Evolutionary conservation across 1,284 basidiomycete species (phyloP).

Genomic region (Pterulicium gracile): DNA sequence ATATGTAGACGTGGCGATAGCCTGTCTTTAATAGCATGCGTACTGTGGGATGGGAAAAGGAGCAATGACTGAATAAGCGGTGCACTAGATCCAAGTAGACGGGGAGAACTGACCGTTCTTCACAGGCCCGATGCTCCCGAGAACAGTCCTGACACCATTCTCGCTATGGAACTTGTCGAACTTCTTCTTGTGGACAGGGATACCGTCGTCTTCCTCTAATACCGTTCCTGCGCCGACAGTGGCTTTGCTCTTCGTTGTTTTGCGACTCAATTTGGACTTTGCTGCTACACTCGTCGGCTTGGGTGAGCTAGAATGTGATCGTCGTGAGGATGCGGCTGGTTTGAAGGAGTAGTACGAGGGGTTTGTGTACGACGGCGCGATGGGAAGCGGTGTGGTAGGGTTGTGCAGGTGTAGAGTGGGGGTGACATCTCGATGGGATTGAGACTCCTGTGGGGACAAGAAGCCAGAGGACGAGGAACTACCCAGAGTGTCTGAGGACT

Average conservation of each 20-base stretch:
- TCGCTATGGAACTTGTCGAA: constrained; percentile 82
- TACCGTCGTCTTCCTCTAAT: constrained; percentile 25
- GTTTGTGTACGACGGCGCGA: constrained; percentile 52
- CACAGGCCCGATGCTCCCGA: constrained; percentile 86
- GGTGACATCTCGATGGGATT: constrained; percentile 13
- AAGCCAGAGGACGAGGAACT: not conserved
- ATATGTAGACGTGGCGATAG: constrained; percentile 92
- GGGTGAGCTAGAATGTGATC: constrained; percentile 3
- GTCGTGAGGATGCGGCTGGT: constrained; percentile 20
- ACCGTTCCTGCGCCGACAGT: constrained; percentile 13
- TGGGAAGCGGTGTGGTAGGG: constrained; percentile 47
- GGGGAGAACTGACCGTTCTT: constrained; percentile 52
- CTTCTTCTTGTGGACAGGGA: constrained; percentile 59
- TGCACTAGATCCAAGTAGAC: constrained; percentile 5
- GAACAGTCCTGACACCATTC: constrained; percentile 89
- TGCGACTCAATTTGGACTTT: constrained; percentile 16
- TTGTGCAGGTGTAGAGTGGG: constrained; percentile 58
- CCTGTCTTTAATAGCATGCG: constrained; percentile 93
- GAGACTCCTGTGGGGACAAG: constrained; percentile 13
- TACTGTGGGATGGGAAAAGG: constrained; percentile 41
- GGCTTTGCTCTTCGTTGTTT: constrained; percentile 29
- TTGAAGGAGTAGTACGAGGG: constrained; percentile 60
- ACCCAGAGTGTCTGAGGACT: not conserved
- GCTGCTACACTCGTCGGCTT: constrained; percentile 11
- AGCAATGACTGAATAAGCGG: constrained; percentile 7